These are phyloP conservation scores for Dothiorella sarmentorum DNA, from an alignment of 2,329 filamentous ascomycete genomes.

Conservation along the genomic window DNA sequence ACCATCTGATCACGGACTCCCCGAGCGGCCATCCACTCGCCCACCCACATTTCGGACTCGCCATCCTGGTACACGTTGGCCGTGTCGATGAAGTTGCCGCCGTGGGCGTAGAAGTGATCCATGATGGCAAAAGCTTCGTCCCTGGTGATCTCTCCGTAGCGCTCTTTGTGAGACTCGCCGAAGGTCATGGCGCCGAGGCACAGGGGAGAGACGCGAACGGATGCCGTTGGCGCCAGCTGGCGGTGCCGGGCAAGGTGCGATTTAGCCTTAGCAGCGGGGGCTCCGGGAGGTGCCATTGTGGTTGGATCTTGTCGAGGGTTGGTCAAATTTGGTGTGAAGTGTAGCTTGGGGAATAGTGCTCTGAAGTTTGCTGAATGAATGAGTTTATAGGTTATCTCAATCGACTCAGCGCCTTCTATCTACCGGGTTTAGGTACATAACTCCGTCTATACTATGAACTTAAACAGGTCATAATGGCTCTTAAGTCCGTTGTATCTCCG, in stretches of 20 bases:
- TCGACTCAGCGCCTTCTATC: no score
- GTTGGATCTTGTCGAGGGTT: no score
- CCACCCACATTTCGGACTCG: slow-evolving; percentile 44
- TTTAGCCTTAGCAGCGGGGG: slow-evolving; percentile 26
- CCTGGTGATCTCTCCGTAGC: slow-evolving; percentile 37
- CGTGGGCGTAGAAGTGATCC: slow-evolving; percentile 62
- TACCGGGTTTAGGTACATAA: no score
- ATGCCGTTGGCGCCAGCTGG: slow-evolving; percentile 50
- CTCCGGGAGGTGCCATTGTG: slow-evolving; percentile 10
- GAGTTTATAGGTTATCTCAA: no score
- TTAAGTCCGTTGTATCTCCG: no score
- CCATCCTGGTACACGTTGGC: slow-evolving; percentile 26
- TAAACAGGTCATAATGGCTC: no score
- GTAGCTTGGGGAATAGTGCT: no score
- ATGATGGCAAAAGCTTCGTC: slow-evolving; percentile 61
- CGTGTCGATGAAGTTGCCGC: slow-evolving; percentile 57
- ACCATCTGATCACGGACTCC: slow-evolving; percentile 40
- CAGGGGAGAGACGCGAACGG: slow-evolving; percentile 53
- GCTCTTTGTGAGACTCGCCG: slow-evolving; percentile 44
- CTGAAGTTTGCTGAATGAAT: no score
- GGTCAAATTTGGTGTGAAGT: no score
- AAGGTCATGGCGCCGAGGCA: slow-evolving; percentile 56
- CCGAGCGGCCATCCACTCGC: slow-evolving; percentile 42
- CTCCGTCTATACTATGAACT: no score
- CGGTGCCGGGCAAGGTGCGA: slow-evolving; percentile 51